Percentiles rank a stretch among this genome's conserved stretches.
phyloP scores from a whole-genome alignment of 2,329 filamentous ascomycete species.

The Sarocladium oryzae region DNA sequence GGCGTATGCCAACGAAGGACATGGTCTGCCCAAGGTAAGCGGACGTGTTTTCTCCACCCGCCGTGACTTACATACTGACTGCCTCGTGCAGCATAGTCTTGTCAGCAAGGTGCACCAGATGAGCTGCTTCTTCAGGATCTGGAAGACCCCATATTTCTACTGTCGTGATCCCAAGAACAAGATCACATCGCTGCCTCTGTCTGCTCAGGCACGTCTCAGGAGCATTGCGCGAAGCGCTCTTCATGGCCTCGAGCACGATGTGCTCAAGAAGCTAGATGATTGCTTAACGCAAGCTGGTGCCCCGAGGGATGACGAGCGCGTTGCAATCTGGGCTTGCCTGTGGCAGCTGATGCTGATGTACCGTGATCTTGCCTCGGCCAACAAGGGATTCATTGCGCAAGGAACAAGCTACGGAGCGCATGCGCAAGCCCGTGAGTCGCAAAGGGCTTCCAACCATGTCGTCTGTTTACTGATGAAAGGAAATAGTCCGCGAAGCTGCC shows the following conservation, averaged over 20 bases:
- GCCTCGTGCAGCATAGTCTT: slow-evolving; percentile 28
- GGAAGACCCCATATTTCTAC: slow-evolving; percentile 36
- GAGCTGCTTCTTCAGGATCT: slow-evolving; percentile 45
- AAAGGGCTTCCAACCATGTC: neutral
- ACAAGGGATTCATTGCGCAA: slow-evolving; percentile 16
- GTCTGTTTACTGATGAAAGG: neutral
- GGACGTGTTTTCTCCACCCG: neutral
- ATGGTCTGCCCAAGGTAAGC: slow-evolving; percentile 33
- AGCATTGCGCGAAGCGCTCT: slow-evolving; percentile 32
- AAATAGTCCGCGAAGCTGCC: neutral
- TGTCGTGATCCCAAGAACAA: slow-evolving; percentile 33
- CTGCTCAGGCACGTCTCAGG: slow-evolving; percentile 33
- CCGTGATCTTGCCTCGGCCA: slow-evolving; percentile 31
- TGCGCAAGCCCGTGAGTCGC: slow-evolving; percentile 2
- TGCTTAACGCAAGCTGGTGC: slow-evolving; percentile 29
- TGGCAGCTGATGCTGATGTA: slow-evolving; percentile 46
- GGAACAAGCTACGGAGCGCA: slow-evolving; percentile 7
- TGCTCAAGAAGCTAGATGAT: slow-evolving; percentile 34
- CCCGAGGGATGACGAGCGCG: slow-evolving; percentile 30
- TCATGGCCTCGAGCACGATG: slow-evolving; percentile 30
- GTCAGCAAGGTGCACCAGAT: slow-evolving; percentile 38
- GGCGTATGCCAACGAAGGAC: slow-evolving; percentile 28
- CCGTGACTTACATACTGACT: neutral
- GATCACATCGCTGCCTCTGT: slow-evolving; percentile 29
- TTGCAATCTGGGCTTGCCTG: slow-evolving; percentile 41